Conservation (phyloP, 129 eudicot species). For the Flaveria ramosissima region DNA sequence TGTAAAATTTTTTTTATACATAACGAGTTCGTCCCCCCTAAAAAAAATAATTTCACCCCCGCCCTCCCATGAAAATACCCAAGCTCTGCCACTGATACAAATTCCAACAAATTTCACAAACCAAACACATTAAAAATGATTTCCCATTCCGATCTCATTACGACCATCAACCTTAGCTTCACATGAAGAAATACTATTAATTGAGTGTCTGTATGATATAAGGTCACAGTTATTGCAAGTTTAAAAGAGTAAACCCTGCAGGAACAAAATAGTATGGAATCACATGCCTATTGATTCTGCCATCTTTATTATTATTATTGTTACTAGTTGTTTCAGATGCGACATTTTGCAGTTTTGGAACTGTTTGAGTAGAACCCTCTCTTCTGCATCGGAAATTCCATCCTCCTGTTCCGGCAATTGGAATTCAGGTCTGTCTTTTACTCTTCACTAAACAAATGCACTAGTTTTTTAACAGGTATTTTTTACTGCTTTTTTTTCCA, state of each 20-base stretch:
- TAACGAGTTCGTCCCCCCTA: too few relatives aligned
- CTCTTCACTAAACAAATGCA: constrained; percentile 28
- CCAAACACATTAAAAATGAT: background rate
- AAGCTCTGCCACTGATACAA: too few relatives aligned
- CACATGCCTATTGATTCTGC: constrained; percentile 54
- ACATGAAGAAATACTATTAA: constrained; percentile 19
- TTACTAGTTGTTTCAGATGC: constrained; percentile 20
- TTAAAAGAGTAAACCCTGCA: constrained; percentile 36
- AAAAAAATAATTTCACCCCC: too few relatives aligned
- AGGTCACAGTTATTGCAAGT: constrained; percentile 17
- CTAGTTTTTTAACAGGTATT: background rate
- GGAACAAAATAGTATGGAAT: constrained; percentile 14
- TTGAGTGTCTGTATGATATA: background rate
- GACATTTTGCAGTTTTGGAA: constrained; percentile 33
- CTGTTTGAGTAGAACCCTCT: constrained; percentile 36
- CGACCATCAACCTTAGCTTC: constrained; percentile 15
- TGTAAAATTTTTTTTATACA: too few relatives aligned
- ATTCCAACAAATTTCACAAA: background rate
- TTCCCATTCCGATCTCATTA: too few relatives aligned
- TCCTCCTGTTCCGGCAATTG: constrained; percentile 45
- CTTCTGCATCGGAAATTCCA: constrained; percentile 50
- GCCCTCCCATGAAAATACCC: too few relatives aligned
- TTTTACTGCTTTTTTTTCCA: constrained; percentile 26
- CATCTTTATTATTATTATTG: constrained; percentile 31
- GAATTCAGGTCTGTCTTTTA: constrained; percentile 42